Conservation (phyloP, 208 protist genomes). For the Crithidia mellificae region DNA sequence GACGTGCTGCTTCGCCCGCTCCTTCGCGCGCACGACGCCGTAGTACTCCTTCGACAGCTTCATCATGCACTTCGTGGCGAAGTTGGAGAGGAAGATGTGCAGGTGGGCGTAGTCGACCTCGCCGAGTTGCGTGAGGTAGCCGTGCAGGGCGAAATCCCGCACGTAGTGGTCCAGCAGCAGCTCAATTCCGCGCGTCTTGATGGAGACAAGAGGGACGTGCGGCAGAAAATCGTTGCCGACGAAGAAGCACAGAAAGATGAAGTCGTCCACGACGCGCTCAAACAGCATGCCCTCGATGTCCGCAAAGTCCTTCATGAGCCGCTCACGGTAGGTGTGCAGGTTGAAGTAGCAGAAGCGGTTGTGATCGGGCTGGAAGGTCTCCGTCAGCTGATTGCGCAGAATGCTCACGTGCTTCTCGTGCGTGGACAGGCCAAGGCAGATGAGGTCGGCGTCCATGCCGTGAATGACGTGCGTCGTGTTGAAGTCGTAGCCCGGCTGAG, state of each 20-base stretch:
- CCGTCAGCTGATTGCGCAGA: constrained; percentile 96
- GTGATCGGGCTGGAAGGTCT: constrained; percentile 79
- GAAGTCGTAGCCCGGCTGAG: constrained; percentile 95
- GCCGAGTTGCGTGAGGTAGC: constrained; percentile 84
- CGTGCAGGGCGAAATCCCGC: constrained; percentile 60
- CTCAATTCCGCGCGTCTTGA: constrained; percentile 97
- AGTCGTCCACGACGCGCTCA: constrained; percentile 98
- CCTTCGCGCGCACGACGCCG: constrained; percentile 54
- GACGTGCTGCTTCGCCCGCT: constrained; percentile 76
- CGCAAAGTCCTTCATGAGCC: constrained; percentile 81
- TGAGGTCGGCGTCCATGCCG: constrained; percentile 99
- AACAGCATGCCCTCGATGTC: constrained; percentile 87
- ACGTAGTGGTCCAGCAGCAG: constrained; percentile 91
- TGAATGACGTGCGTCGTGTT: constrained; percentile 98
- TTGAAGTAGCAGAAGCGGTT: constrained; percentile 90
- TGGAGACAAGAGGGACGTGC: constrained; percentile 97
- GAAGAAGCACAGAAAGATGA: constrained; percentile 99
- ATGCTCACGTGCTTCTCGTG: constrained; percentile 98
- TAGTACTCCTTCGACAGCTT: constrained; percentile 71
- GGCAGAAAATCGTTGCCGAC: constrained; percentile 99
- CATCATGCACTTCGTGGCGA: constrained; percentile 50
- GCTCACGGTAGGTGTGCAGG: constrained; percentile 69
- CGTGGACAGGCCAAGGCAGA: constrained; percentile 98
- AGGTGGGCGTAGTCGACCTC: constrained; percentile 79
- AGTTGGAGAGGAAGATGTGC: constrained; percentile 63